Evolutionary conservation across 2,329 filamentous ascomycete genomes (phyloP), one percentile per base, ranked within the genome.

Genomic region (Canariomyces notabilis): DNA sequence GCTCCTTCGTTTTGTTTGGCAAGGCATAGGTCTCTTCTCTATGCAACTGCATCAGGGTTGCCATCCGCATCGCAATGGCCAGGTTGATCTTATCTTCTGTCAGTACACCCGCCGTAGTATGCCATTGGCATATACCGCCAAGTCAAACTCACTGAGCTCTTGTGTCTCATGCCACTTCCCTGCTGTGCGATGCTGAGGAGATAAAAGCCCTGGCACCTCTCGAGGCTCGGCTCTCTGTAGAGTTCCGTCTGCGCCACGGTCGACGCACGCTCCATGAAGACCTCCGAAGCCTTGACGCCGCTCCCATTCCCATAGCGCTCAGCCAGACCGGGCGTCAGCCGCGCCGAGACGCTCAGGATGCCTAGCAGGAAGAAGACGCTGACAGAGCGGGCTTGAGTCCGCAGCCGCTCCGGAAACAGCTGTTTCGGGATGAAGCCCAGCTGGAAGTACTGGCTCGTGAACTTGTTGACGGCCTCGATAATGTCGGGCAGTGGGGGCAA

Each of bases 101-200:
- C 34, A 62, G 59, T 26, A 11, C 2, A 21, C 18, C 9, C 15
- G 11, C 1, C 3, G 2, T 15, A 5, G 11, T 20, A 15, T 6
- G 11, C 2, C 19, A 2, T 14, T 6, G 6, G 26, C 11, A 18
- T 12, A 46, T 5, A 20, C 19, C 29, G 48, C n/a, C n/a, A n/a
- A n/a, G 34, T 22, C 6, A 16, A 19, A 64, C 75, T 57, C 59
- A 79, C 76, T 53, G 75, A 76, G 59, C 77, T 80, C 43, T 66
- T 67, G 41, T 76, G 75, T 33, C 69, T 72, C 51, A 74, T 63
- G 0, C 74, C 77, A 42, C 72, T 77, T 12, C 76, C 76, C 56
- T 80, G 77, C 52, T 81, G 76, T 4, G 77, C 76, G 44, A 81
- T 73, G 54, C 75, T 78, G 14, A 81, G 63, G 3, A 81, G 61